Conservation (phyloP, 441 rosid species). For the Syzygium syzygioides region DNA sequence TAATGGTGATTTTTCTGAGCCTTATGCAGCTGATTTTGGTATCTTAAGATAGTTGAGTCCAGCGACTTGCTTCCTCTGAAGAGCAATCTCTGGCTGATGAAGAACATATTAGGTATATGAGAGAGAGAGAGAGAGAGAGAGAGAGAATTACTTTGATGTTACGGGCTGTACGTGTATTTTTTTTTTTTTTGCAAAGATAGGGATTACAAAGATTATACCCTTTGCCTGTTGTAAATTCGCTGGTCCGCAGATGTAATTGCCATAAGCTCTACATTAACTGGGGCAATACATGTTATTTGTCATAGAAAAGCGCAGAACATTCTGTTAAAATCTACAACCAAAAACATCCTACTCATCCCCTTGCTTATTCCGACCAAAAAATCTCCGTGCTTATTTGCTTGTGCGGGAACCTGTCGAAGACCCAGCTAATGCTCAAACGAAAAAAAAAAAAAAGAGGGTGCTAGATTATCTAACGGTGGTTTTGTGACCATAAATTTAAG, state of each 20-base stretch:
- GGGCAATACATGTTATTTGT: neutral
- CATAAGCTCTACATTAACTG: neutral
- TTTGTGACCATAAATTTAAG: too few relatives aligned
- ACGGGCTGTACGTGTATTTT: neutral
- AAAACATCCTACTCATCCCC: neutral
- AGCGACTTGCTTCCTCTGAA: neutral
- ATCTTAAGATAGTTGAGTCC: neutral
- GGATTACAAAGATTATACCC: neutral
- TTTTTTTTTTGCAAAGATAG: neutral
- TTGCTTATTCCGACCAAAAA: too few relatives aligned
- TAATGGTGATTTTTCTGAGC: slow-evolving; percentile 30
- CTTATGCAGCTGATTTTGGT: slow-evolving; percentile 33
- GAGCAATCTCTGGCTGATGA: neutral
- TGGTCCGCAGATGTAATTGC: neutral
- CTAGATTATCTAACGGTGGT: too few relatives aligned
- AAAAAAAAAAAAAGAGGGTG: too few relatives aligned
- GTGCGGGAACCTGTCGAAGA: neutral
- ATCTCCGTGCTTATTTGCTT: too few relatives aligned
- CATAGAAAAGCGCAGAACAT: neutral
- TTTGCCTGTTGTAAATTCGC: neutral
- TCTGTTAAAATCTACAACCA: neutral
- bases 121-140: neutral
- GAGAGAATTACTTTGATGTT: neutral
- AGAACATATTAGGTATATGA: neutral
- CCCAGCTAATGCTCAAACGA: too few relatives aligned